phyloP scores from a whole-genome alignment of 768 basidiomycete species.

The Zangia roseola region DNA sequence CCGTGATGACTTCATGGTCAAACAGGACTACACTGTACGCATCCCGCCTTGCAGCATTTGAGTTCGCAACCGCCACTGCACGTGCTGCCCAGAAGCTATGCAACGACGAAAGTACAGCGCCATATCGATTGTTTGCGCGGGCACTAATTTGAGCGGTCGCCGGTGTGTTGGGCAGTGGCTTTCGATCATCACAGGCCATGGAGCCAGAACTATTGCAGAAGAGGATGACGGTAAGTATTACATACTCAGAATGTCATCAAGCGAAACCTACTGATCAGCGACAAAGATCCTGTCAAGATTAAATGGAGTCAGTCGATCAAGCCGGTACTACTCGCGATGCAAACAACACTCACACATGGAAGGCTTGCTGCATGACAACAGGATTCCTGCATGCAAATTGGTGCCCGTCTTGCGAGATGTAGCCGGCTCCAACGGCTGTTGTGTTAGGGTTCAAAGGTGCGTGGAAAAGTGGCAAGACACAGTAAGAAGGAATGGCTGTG shows the following conservation, averaged over 20 bases:
- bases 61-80: conserved; percentile 32
- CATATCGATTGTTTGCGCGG: conserved; percentile 47
- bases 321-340: accelerated
- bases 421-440: conserved; percentile 36
- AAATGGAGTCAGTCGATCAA: not conserved
- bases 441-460: conserved; percentile 30
- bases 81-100: conserved; percentile 57
- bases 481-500: conserved; percentile 51
- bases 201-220: conserved; percentile 44
- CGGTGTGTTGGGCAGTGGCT: conserved; percentile 46
- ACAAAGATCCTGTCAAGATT: conserved; percentile 46
- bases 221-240: not conserved
- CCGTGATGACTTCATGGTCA: conserved; percentile 17
- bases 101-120: conserved; percentile 57
- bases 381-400: conserved; percentile 55
- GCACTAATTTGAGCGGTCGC: conserved; percentile 36
- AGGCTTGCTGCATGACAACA: conserved; percentile 48
- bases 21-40: conserved; percentile 58
- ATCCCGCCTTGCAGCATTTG: conserved; percentile 41
- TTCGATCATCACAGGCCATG: conserved; percentile 42
- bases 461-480: conserved; percentile 55
- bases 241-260: not conserved
- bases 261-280: conserved; percentile 41
- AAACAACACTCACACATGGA: conserved; percentile 52
- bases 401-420: conserved; percentile 59